phyloP scores from a whole-genome alignment of 2,329 filamentous ascomycete genomes.

The Thelonectria olida region DNA sequence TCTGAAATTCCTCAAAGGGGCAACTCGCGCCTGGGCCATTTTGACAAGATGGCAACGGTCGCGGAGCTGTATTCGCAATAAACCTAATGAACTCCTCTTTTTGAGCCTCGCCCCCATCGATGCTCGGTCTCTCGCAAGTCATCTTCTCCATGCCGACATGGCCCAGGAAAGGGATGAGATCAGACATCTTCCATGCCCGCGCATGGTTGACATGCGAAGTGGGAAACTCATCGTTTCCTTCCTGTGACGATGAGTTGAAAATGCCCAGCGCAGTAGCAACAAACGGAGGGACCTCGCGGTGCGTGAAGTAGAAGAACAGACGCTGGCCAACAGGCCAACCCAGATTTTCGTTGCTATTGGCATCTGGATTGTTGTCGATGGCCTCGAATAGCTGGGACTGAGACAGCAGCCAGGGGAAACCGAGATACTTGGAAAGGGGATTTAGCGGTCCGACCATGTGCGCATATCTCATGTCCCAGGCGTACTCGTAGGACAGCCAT shows the following conservation, averaged over 20 bases:
- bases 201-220: constrained; percentile 35
- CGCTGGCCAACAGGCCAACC: constrained; percentile 33
- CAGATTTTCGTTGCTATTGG: neutral
- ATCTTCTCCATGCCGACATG: constrained; percentile 40
- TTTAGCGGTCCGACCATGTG: constrained; percentile 37
- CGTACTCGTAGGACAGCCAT: constrained; percentile 37
- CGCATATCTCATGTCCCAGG: constrained; percentile 39
- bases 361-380: constrained; percentile 13
- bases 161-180: constrained; percentile 32
- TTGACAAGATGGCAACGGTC: constrained; percentile 33
- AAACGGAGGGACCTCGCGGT: constrained; percentile 35
- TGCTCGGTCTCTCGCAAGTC: constrained; percentile 22
- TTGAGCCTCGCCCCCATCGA: neutral
- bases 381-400: constrained; percentile 27
- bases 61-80: constrained; percentile 35
- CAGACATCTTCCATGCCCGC: constrained; percentile 38
- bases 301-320: constrained; percentile 35
- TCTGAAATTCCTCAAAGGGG: constrained; percentile 30
- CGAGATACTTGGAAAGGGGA: constrained; percentile 31
- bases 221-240: constrained; percentile 34
- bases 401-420: constrained; percentile 32
- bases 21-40: constrained; percentile 33
- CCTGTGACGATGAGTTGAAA: constrained; percentile 32
- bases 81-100: constrained; percentile 34
- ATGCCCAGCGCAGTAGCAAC: constrained; percentile 35